These are phyloP conservation scores for Thraustochytrium aureum DNA, from an alignment of 352 stramenopile genomes.

Conservation along the genomic window DNA sequence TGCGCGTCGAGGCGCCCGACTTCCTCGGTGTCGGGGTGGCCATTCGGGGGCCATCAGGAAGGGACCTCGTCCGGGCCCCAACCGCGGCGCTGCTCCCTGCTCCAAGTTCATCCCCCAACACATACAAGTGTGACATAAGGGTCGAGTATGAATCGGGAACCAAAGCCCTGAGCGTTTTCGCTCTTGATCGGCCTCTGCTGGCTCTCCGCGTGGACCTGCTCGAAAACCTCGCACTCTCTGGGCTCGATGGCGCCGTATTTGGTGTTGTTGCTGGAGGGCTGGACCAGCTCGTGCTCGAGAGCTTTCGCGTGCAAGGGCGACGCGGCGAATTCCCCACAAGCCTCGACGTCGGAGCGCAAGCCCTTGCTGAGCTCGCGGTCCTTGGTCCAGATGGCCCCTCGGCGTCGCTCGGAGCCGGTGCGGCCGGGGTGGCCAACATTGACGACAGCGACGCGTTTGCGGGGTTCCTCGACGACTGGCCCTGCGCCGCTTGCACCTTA, in stretches of 20 bases:
- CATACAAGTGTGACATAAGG: no score
- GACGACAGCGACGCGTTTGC: not conserved
- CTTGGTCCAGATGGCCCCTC: not conserved
- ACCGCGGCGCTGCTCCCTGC: no score
- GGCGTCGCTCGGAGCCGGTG: not conserved
- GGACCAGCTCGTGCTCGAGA: not conserved
- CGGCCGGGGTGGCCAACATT: not conserved
- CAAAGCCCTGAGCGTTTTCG: no score
- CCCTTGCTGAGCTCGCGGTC: not conserved
- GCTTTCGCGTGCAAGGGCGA: not conserved
- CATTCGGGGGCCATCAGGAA: no score
- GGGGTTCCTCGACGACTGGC: not conserved
- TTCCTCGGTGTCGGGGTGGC: no score
- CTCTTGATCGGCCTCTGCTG: no score
- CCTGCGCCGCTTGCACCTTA: conserved; percentile 18
- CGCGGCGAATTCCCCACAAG: not conserved
- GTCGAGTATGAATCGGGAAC: no score
- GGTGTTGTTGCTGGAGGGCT: not conserved
- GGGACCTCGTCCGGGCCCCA: no score
- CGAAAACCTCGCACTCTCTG: no score
- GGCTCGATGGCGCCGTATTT: not conserved
- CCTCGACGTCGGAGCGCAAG: not conserved
- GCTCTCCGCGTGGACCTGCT: no score
- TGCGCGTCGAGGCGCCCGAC: not conserved
- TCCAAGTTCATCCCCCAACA: no score